Conservation (phyloP, 108 stramenopile genomes). For the Nitzschia sp. region DNA sequence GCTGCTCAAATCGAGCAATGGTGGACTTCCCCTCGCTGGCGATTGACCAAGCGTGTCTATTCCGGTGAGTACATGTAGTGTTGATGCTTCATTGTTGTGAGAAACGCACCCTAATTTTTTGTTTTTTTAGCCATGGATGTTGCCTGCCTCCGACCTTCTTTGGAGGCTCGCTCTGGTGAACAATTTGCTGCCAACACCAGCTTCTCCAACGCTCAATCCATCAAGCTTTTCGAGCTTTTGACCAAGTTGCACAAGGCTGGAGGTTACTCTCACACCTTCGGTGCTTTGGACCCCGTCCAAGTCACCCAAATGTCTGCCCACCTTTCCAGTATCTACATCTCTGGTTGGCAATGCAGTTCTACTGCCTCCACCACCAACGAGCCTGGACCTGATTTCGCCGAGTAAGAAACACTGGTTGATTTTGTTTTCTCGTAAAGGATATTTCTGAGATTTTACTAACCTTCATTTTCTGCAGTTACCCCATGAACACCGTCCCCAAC, state of each 20-base stretch:
- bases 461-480: constrained; percentile 44
- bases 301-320: constrained; percentile 94
- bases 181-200: constrained; percentile 50
- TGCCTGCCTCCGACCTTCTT: constrained; percentile 76
- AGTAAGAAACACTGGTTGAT: not conserved
- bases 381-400: constrained; percentile 91
- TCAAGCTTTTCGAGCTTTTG: constrained; percentile 69
- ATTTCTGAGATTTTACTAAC: constrained; percentile 40
- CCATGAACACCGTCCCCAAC: constrained; percentile 87
- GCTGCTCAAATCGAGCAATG: constrained; percentile 69
- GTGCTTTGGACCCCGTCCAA: constrained; percentile 95
- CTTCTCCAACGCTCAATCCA: constrained; percentile 61
- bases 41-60: constrained; percentile 64
- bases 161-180: constrained; percentile 43
- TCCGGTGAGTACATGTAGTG: constrained; percentile 41
- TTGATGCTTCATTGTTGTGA: not conserved
- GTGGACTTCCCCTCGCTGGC: constrained; percentile 70
- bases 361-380: constrained; percentile 93
- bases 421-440: not conserved
- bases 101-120: not conserved
- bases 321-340: constrained; percentile 85
- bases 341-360: constrained; percentile 93
- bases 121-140: constrained; percentile 66
- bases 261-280: constrained; percentile 93
- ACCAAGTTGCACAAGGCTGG: constrained; percentile 58